phyloP scores from a whole-genome alignment of 228 moss, liverwort and hornwort species.

The Sphagnum fallax region DNA sequence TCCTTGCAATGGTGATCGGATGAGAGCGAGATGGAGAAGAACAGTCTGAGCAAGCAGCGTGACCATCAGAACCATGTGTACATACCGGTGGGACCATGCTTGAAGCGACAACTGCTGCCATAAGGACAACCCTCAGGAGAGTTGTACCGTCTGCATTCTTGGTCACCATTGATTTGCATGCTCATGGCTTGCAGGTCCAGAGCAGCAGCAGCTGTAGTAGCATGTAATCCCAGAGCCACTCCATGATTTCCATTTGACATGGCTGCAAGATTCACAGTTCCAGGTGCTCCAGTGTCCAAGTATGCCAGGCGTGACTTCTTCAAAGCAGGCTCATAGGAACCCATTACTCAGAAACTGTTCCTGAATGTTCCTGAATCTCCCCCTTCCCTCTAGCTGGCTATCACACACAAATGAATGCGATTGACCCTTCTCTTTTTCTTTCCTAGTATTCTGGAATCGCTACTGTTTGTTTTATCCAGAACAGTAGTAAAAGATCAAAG shows the following conservation, averaged over 20 bases:
- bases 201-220: conserved; percentile 24
- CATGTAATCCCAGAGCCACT: conserved; percentile 7
- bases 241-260: conserved; percentile 32
- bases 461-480: background rate
- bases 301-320: conserved; percentile 57
- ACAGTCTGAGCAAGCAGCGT: too few relatives aligned
- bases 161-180: conserved; percentile 44
- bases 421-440: background rate
- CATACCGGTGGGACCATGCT: conserved; percentile 40
- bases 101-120: conserved; percentile 45
- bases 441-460: too few relatives aligned
- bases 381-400: background rate
- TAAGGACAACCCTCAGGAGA: conserved; percentile 55
- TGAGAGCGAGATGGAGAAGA: conserved; percentile 1
- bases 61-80: too few relatives aligned
- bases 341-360: conserved; percentile 11
- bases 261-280: conserved; percentile 43
- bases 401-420: background rate
- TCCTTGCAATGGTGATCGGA: too few relatives aligned
- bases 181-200: conserved; percentile 6
- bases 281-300: too few relatives aligned
- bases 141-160: conserved; percentile 53
- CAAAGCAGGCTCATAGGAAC: conserved; percentile 72
- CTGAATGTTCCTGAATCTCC: background rate
- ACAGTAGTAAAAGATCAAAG: too few relatives aligned